Base-by-base conservation (phyloP, 2,329 filamentous ascomycete species). In the Ophiostoma tasmaniense region DNA sequence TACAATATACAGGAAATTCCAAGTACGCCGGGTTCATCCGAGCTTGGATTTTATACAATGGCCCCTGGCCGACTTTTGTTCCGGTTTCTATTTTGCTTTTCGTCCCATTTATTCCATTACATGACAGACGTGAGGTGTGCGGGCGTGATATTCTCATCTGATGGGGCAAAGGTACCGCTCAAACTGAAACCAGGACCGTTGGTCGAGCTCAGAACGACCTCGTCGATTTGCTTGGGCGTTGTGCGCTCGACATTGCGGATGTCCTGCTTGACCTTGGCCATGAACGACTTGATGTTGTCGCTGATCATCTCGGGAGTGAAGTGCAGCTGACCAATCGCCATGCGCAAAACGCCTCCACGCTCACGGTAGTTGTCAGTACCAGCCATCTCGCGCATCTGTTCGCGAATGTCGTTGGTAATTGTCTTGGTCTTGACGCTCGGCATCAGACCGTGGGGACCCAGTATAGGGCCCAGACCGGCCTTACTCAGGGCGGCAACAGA, bases 381-480 rank as follows among this genome's bases (percentile, higher is more conserved):
- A 17, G 92, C 87, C 79, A 97, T 88, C 73, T 94, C 91, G 75
- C 86, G 87, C 75, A 99, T 90, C 42, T 88, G 85, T n/a, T 83
- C 79, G 68, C 85, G 85, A 20, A 97, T 85, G 76, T 96, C 90
- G 76, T 86, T 89, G 30, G 96, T 92, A 69, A 99, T 90, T 0
- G 95, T 98, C 73, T 92, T 93, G 71, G 87, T 87, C 83, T 97
- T 97, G 71, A 85, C 81, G 77, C 87, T 96, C 6, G 95, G 95
- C 95, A 99, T 98, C 76, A 99, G 79, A 2, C 93, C 93, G 79
- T 87, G 89, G 64, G 96, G 95, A 75, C 95, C 95, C 25, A 99
- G 83, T 61, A 97, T 85, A 73, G 89, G 86, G 72, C 90, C 94
- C 72, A 99, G 78, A 0, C 86, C 87, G 45, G 93, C 90, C 81